Base-by-base conservation (phyloP, 805 yeast genomes). In the Clavispora vitiphila region DNA sequence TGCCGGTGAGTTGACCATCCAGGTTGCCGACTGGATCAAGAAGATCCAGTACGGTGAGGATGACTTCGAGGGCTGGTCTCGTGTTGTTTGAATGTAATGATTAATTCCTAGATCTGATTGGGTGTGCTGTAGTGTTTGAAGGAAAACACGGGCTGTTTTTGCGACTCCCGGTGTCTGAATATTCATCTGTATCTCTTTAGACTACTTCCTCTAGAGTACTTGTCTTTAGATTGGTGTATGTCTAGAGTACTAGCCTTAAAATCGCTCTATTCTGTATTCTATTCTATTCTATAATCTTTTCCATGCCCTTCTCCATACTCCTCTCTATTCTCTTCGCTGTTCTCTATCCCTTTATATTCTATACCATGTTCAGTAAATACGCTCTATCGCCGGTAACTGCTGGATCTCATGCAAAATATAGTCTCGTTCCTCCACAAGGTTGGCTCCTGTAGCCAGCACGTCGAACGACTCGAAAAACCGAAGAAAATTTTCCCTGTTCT, bases 11-110 rank as follows among this genome's bases (percentile, higher is more conserved):
- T 71, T 91, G 60, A 88, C 98, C 38, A 79, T 78, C 59, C 71
- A 78, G 49, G 74, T 93, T 48, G 84, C 87, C 43, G 69, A 78
- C 45, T 91, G 98, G 98, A 86, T 91, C 55, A 78, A 80, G 48
- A 84, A 81, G 49, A 80, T 91, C 51, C 98, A 91, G 70, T 93
- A 93, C 66, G 99, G 98, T 54, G 78, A 74, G 46, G 83, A 72
- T 44, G 81, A 80, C 56, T 81, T 79, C 63, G 77, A 75, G 45
- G 56, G 57, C 54, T 78, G 82, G 82, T 67, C 73, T 31, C 61
- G 66, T 53, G 62, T 65, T 35, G 64, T 69, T 35, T 48, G 56
- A 32, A 18, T 16, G 22, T 31, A 16, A 2, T 18, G 18, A 32
- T 32, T 8, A 11, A 32, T 32, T 2, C 14, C 9, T 16, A n/a